A percentile compares a stretch with the other conserved stretches of the same genome.
Evolutionary conservation across 2,329 filamentous ascomycete species (phyloP).

Genomic region (Fusarium sp.): DNA sequence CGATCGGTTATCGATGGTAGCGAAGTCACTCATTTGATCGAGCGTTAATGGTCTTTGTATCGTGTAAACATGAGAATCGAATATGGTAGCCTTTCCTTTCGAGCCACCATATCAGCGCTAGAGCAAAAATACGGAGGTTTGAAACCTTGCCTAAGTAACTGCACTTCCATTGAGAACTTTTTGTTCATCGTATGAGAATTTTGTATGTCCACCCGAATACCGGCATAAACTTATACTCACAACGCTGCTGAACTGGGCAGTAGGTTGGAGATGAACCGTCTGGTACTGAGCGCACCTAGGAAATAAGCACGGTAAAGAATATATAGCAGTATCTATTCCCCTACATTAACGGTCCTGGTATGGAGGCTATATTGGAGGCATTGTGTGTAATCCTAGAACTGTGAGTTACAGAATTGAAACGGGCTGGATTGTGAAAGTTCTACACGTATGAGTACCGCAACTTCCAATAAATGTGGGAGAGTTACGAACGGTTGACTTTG

Average conservation of each 20-base stretch:
- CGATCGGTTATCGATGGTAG: not conserved
- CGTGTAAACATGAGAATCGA: not conserved
- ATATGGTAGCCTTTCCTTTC: not conserved
- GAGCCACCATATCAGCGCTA: not conserved
- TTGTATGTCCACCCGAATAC: not conserved
- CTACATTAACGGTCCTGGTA: too few relatives aligned
- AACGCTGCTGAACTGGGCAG: not conserved
- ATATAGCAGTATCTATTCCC: not conserved
- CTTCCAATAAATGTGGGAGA: too few relatives aligned
- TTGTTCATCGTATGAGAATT: accelerated
- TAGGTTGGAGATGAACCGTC: not conserved
- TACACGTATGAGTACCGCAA: not conserved
- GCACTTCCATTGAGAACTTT: not conserved
- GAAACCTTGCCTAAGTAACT: not conserved
- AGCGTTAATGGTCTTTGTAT: not conserved
- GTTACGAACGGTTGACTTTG: not conserved
- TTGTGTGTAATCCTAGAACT: not conserved
- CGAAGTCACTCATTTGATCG: too few relatives aligned
- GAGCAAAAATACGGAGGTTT: not conserved
- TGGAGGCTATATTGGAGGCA: too few relatives aligned
- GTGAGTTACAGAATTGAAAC: not conserved
- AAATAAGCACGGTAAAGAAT: not conserved
- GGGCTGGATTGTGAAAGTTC: not conserved
- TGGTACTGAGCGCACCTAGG: too few relatives aligned
- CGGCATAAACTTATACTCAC: not conserved